Evolutionary conservation across 257 asterid species (phyloP).

Genomic region (Solanum bulbocastanum): DNA sequence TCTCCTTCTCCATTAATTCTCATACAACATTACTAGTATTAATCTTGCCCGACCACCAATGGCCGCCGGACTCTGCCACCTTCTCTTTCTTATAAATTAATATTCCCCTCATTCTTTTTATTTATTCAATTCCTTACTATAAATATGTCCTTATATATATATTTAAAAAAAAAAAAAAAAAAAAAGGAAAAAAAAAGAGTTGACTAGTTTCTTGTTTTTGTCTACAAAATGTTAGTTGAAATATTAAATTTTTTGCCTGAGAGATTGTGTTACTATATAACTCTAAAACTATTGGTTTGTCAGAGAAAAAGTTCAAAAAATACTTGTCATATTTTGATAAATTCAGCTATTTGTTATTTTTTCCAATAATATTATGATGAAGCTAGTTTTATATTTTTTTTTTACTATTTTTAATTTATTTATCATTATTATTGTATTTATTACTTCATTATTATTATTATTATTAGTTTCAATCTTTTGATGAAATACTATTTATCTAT

Average conservation of each 20-base stretch:
- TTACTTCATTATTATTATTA: no score
- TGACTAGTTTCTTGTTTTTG: no score
- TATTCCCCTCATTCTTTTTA: not conserved
- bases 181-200: no score
- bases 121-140: not conserved
- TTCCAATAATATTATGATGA: no score
- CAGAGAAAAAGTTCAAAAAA: not conserved
- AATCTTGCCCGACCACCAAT: not conserved
- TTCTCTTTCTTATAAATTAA: not conserved
- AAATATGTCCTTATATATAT: not conserved
- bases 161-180: no score
- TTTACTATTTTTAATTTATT: no score
- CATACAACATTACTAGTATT: not conserved
- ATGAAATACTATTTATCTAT: no score
- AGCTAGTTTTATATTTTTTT: not conserved
- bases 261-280: not conserved
- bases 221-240: not conserved
- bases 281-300: not conserved
- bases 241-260: not conserved
- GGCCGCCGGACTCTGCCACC: not conserved
- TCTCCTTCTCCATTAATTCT: constrained; percentile 18
- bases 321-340: not conserved
- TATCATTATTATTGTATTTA: no score
- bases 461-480: no score
- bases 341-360: not conserved